Evolutionary conservation across 345 rosid genomes (phyloP), one percentile per base, ranked within the genome.

Genomic region (Microthlaspi erraticum): DNA sequence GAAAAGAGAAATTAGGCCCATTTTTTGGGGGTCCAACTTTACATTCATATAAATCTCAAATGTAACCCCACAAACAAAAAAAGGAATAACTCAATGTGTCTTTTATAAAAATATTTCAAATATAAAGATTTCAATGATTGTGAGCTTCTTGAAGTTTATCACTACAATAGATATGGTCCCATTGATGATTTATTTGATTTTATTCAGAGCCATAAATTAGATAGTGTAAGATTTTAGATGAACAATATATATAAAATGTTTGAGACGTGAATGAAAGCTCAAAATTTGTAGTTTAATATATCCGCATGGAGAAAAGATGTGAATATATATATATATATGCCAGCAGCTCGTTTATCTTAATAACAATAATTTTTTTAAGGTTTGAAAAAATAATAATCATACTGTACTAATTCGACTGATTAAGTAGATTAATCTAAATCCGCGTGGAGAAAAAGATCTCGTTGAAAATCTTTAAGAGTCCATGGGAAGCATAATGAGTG

Each of bases 401-500:
- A 12, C 3, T 50, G 36, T 60, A 70, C 29, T 50, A 18, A 17
- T 50, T 51, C 26, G 18, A 57, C 39, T 73, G 56, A 7, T 64
- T 23, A 70, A 71, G 52, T 19, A 71, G 41, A 52, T 32, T 42
- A 56, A 64, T 20, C 55, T 20, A 46, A 8, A 56, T 46, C 57
- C 44, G 77, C 77, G 71, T 72, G 77, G 71, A 46, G 77, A 7
- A 64, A 38, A 41, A 65, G 59, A 56, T 73, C 53, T 58, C 8
- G 66, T 49, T 73, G 66, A 49, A 73, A 48, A 73, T 73, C 77
- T 65, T 7, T 7, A 64, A 17, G 70, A 60, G 77, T 49, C 46
- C 46, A 66, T 73, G 66, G 54, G 66, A 58, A 73, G 72, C 61
- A 73, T 74, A 60, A 74, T 74, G 72, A 74, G 72, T 58, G 77